These are phyloP conservation scores for Ilex aquifolium DNA, from an alignment of 257 asterid genomes.

Conservation along the genomic window DNA sequence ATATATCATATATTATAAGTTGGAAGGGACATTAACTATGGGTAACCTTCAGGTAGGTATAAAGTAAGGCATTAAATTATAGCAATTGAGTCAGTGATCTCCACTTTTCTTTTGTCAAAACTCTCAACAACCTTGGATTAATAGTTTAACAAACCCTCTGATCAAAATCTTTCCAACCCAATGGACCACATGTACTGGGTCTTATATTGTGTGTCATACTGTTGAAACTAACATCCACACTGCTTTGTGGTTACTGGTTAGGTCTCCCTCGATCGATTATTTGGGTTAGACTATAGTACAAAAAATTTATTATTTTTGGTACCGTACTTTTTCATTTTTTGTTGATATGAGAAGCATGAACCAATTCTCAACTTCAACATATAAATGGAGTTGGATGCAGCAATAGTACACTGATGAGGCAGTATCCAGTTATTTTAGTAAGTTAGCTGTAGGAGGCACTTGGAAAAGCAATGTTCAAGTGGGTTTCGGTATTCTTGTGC, in stretches of 20 bases:
- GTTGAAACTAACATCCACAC: neutral
- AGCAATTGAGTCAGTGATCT: neutral
- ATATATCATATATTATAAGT: neutral
- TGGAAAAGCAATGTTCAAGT: neutral
- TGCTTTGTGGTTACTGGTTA: no score
- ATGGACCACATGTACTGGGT: neutral
- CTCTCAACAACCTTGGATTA: neutral
- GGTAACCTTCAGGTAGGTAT: conserved; percentile 1
- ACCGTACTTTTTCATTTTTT: no score
- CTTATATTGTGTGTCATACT: neutral
- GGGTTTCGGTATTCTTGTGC: neutral
- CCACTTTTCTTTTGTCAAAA: neutral
- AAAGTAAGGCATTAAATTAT: neutral
- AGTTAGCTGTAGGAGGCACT: neutral
- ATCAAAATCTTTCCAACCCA: neutral
- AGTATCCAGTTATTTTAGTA: neutral
- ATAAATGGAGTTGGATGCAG: no score
- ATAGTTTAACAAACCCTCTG: neutral
- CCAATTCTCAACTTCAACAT: no score
- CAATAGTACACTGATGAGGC: no score
- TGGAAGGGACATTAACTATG: neutral
- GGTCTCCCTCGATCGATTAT: no score
- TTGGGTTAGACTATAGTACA: no score
- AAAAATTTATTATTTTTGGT: no score
- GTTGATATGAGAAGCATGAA: no score